Evolutionary conservation across 306 rosid species (phyloP).

Genomic region (Cucumis melo): DNA sequence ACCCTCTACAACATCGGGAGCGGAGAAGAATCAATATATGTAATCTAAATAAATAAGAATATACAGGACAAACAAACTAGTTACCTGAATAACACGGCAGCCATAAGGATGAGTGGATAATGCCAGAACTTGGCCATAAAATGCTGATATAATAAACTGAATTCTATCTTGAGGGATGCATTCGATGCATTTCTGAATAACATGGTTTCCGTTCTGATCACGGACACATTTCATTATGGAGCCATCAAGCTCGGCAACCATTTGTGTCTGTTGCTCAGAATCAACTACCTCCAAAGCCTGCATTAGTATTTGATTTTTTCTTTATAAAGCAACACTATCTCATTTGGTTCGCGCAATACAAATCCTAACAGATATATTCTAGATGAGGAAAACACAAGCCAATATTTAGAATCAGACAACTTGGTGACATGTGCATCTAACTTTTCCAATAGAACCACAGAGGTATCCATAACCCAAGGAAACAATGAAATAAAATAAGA

Average conservation of each 20-base stretch:
- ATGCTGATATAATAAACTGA: constrained; percentile 76
- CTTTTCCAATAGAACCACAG: neutral
- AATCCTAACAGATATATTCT: neutral
- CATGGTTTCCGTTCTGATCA: constrained; percentile 97
- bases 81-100: constrained; percentile 94
- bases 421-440: neutral
- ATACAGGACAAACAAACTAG: constrained; percentile 7
- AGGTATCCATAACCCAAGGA: neutral
- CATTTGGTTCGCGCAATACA: neutral
- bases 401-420: neutral
- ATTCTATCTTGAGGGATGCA: constrained; percentile 82
- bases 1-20: constrained; percentile 64
- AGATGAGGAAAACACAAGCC: neutral
- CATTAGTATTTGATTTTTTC: neutral
- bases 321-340: neutral
- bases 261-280: constrained; percentile 61
- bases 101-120: constrained; percentile 98
- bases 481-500: neutral
- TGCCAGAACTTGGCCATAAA: constrained; percentile 84
- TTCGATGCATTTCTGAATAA: constrained; percentile 86
- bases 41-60: neutral
- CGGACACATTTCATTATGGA: constrained; percentile 82
- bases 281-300: constrained; percentile 95
- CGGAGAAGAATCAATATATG: constrained; percentile 14
- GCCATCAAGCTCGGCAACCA: constrained; percentile 87